A percentile compares a stretch with the other conserved stretches of the same genome.
Evolutionary conservation across 805 yeast genomes (phyloP).

Genomic region (Suhomyces sp.): DNA sequence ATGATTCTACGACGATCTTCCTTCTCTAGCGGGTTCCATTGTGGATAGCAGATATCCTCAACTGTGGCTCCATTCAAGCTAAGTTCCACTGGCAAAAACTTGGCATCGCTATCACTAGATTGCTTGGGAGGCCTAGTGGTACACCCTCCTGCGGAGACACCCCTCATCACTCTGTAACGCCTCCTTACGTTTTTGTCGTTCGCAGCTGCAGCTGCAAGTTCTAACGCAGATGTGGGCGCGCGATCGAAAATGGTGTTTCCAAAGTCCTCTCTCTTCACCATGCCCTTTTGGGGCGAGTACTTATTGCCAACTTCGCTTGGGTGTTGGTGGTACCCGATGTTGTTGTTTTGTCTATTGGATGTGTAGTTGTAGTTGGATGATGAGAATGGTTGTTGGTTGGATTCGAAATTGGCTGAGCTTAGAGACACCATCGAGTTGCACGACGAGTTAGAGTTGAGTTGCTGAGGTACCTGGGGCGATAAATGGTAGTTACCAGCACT

Average conservation of each 20-base stretch:
- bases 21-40: constrained; percentile 47
- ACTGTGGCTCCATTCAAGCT: constrained; percentile 44
- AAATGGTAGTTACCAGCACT: constrained; percentile 3
- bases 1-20: constrained; percentile 55
- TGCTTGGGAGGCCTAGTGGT: constrained; percentile 53
- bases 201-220: constrained; percentile 1
- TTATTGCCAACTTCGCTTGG: neutral
- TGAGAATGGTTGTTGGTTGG: neutral
- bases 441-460: neutral
- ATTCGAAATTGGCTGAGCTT: neutral
- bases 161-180: constrained; percentile 48
- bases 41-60: constrained; percentile 48
- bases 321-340: neutral
- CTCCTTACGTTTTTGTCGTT: constrained; percentile 7
- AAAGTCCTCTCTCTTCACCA: neutral
- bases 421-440: neutral
- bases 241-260: neutral
- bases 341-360: constrained; percentile 2
- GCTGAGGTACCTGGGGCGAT: constrained; percentile 1
- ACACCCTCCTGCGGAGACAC: constrained; percentile 57
- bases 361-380: constrained; percentile 2
- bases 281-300: neutral
- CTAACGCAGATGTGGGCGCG: neutral
- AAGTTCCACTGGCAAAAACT: constrained; percentile 47
- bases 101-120: constrained; percentile 23